Conservation (phyloP, 345 rosid species). For the Gossypium bickii region DNA sequence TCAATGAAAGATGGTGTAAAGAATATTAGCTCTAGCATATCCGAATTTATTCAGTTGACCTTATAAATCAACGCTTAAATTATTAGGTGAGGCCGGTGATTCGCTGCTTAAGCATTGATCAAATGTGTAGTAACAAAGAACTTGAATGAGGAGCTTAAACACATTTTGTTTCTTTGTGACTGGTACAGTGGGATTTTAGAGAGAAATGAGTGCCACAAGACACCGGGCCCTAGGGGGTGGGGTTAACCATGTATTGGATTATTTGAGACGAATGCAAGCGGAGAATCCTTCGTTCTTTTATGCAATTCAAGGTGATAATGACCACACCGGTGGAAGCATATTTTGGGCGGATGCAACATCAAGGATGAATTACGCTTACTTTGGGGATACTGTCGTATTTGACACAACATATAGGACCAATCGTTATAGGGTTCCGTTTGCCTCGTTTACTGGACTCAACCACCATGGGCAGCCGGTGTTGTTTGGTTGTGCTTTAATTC, state of each 20-base stretch:
- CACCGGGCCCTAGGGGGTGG: constrained; percentile 40
- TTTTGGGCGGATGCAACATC: constrained; percentile 47
- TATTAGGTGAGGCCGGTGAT: background rate
- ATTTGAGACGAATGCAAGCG: constrained; percentile 40
- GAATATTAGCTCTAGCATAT: background rate
- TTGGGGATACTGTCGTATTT: constrained; percentile 40
- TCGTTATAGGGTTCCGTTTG: constrained; percentile 41
- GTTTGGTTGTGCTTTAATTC: constrained; percentile 56
- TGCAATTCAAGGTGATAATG: constrained; percentile 35
- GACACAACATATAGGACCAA: constrained; percentile 44
- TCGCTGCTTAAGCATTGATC: background rate
- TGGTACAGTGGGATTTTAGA: background rate
- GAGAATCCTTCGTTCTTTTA: constrained; percentile 38
- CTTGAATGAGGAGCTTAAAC: background rate
- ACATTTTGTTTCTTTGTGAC: background rate
- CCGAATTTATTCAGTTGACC: background rate
- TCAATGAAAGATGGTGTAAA: background rate
- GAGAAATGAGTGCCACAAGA: constrained; percentile 16
- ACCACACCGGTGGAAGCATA: constrained; percentile 31
- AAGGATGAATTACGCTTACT: constrained; percentile 26
- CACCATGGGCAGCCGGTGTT: constrained; percentile 65
- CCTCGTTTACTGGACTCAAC: constrained; percentile 44
- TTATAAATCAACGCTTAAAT: background rate
- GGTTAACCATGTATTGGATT: constrained; percentile 42
- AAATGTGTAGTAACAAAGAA: background rate